Percentiles rank a stretch among this genome's conserved stretches.
These are phyloP conservation scores for Leptosphaerulina australis DNA, from an alignment of 2,329 filamentous ascomycete genomes.

Conservation along the genomic window DNA sequence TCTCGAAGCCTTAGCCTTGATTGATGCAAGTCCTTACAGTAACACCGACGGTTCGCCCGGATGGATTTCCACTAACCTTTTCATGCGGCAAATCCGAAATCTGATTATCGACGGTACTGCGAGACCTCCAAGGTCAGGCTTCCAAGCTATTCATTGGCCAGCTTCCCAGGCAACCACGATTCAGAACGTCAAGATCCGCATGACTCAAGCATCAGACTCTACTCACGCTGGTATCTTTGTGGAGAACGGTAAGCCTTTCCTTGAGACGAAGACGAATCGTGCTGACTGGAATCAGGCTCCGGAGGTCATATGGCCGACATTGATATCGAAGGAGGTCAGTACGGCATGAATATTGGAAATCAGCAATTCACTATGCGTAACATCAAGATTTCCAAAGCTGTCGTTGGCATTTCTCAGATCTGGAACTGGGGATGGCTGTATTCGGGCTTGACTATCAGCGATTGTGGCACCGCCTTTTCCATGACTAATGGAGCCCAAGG, in stretches of 20 bases:
- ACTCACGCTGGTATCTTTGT: conserved; percentile 57
- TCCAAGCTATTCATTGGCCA: conserved; percentile 58
- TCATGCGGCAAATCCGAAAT: conserved; percentile 70
- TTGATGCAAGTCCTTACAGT: conserved; percentile 62
- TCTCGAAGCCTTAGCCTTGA: conserved; percentile 63
- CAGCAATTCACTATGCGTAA: conserved; percentile 65
- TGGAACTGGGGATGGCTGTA: conserved; percentile 69
- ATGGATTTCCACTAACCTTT: conserved; percentile 64
- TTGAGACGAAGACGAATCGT: background rate
- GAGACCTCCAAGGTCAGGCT: conserved; percentile 53
- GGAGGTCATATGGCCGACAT: conserved; percentile 57
- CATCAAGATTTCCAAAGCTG: conserved; percentile 59
- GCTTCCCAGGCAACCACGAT: conserved; percentile 55
- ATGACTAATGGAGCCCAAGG: conserved; percentile 49
- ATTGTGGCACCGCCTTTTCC: conserved; percentile 61
- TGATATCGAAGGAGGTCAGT: conserved; percentile 52
- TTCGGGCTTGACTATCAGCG: conserved; percentile 57
- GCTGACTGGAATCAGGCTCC: conserved; percentile 38
- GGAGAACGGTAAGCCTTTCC: conserved; percentile 45
- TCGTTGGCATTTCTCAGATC: conserved; percentile 62
- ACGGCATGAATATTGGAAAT: conserved; percentile 54
- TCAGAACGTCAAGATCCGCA: conserved; percentile 55
- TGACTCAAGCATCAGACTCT: conserved; percentile 52
- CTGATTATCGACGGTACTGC: conserved; percentile 65
- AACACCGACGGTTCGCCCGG: conserved; percentile 47